Conservation (phyloP, 306 rosid species). For the Prunus kanzakura region DNA sequence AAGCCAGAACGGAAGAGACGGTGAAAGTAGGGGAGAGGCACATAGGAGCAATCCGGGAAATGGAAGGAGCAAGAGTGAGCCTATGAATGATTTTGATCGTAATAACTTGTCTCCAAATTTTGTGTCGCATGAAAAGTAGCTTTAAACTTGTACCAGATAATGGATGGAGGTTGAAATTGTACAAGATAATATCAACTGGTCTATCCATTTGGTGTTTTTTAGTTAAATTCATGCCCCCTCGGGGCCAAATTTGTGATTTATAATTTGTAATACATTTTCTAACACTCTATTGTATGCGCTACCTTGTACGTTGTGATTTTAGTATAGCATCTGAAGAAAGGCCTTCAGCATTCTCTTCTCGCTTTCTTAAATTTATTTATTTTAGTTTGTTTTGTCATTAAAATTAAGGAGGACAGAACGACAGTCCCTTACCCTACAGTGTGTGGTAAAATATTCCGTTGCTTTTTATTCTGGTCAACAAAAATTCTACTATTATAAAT, state of each 20-base stretch:
- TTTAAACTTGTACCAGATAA: conserved; percentile 22
- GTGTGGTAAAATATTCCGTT: too few relatives aligned
- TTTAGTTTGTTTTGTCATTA: too few relatives aligned
- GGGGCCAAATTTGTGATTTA: not conserved
- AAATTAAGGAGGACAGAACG: too few relatives aligned
- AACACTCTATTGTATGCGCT: not conserved
- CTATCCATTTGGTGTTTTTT: conserved; percentile 30
- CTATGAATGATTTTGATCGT: conserved; percentile 24
- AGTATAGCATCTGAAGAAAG: not conserved
- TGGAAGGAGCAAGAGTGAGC: conserved; percentile 36
- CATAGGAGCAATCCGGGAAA: conserved; percentile 24
- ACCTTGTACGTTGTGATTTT: not conserved
- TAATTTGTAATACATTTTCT: not conserved
- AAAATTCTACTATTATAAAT: too few relatives aligned
- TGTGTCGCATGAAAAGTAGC: conserved; percentile 28
- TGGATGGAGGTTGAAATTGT: conserved; percentile 39
- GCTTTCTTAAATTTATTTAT: too few relatives aligned
- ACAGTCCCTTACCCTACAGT: too few relatives aligned
- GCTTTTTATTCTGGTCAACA: too few relatives aligned
- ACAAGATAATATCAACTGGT: conserved; percentile 30
- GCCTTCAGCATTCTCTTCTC: too few relatives aligned
- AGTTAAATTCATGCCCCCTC: conserved; percentile 3
- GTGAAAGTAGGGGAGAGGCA: conserved; percentile 11
- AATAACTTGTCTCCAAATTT: conserved; percentile 25
- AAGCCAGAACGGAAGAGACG: conserved; percentile 6